These are phyloP conservation scores for Ophiostoma tasmaniense DNA, from an alignment of 2,329 filamentous ascomycete genomes.

Conservation along the genomic window DNA sequence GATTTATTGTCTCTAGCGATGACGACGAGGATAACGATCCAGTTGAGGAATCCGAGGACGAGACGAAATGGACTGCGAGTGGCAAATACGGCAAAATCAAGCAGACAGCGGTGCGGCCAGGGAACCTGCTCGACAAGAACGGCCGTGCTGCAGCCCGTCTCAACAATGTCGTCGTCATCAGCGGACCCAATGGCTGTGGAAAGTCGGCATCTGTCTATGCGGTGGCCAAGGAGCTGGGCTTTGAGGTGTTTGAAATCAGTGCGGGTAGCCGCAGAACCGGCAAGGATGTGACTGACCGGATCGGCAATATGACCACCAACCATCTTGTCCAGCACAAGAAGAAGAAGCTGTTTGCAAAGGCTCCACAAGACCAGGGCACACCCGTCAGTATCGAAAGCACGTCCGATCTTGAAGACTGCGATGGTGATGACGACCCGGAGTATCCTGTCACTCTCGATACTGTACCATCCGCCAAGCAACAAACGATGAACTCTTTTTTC, in stretches of 20 bases:
- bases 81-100: constrained; percentile 33
- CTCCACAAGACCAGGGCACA: neutral
- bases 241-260: constrained; percentile 94
- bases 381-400: constrained; percentile 29
- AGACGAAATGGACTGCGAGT: constrained; percentile 39
- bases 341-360: constrained; percentile 5
- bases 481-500: constrained; percentile 76
- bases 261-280: constrained; percentile 73
- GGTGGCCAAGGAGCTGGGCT: constrained; percentile 81
- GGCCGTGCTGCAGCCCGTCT: constrained; percentile 38
- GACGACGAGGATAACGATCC: constrained; percentile 66
- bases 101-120: constrained; percentile 47
- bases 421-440: constrained; percentile 12
- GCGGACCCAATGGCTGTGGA: constrained; percentile 80
- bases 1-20: constrained; percentile 70
- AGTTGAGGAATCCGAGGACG: constrained; percentile 57
- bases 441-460: neutral
- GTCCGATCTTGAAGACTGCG: constrained; percentile 11
- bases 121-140: constrained; percentile 26
- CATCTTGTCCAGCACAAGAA: constrained; percentile 63
- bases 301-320: constrained; percentile 95
- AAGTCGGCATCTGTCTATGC: constrained; percentile 92
- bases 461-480: constrained; percentile 53
- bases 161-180: constrained; percentile 75
- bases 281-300: constrained; percentile 80